These are phyloP conservation scores for Boletus rufocinnamomeus DNA, from an alignment of 768 basidiomycete species.

Conservation along the genomic window DNA sequence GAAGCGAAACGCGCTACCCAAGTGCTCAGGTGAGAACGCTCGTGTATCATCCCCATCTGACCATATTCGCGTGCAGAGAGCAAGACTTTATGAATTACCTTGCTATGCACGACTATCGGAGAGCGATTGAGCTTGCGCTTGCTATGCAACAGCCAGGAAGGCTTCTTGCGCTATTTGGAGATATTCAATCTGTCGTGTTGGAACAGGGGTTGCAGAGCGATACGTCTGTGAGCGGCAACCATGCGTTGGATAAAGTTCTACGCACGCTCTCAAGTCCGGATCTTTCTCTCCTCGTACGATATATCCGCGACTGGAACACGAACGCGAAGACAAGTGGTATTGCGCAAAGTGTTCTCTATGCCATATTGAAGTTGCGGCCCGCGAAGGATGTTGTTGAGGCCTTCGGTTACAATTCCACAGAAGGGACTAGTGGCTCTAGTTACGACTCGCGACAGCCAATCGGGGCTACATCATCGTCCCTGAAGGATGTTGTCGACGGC, in stretches of 20 bases:
- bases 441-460: conserved; percentile 35
- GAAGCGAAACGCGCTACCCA: conserved; percentile 69
- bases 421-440: conserved; percentile 9
- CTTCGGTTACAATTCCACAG: conserved; percentile 42
- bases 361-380: conserved; percentile 74
- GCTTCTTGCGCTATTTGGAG: conserved; percentile 75
- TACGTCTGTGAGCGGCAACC: conserved; percentile 63
- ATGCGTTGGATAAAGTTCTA: conserved; percentile 80
- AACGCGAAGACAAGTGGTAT: conserved; percentile 82
- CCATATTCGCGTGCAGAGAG: conserved; percentile 60
- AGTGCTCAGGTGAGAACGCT: conserved; percentile 71
- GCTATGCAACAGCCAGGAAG: conserved; percentile 93
- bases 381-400: conserved; percentile 73
- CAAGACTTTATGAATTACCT: conserved; percentile 95
- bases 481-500: conserved; percentile 81
- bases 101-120: conserved; percentile 82
- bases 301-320: conserved; percentile 94
- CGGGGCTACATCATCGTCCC: conserved; percentile 29
- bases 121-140: conserved; percentile 89
- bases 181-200: conserved; percentile 45
- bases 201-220: conserved; percentile 9
- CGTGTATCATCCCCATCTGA: background rate
- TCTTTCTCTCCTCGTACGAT: conserved; percentile 77
- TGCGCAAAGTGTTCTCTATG: conserved; percentile 82
- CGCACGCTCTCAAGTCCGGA: conserved; percentile 69